These are phyloP conservation scores for Rosa chinensis DNA, from an alignment of 306 rosid species.

Conservation along the genomic window DNA sequence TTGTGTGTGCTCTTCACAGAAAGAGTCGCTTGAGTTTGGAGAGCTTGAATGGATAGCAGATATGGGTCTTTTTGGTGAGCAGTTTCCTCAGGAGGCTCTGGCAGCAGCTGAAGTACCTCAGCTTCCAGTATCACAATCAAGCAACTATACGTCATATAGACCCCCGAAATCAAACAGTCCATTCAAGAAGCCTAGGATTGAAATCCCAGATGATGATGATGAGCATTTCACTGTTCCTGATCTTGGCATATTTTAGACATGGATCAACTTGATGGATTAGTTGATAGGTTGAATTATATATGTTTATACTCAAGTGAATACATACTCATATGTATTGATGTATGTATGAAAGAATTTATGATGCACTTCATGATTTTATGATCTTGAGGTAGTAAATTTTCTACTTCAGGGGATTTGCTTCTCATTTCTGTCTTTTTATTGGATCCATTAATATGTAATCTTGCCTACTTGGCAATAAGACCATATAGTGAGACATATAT, in stretches of 20 bases:
- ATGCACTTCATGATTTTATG: slow-evolving; percentile 23
- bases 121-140: slow-evolving; percentile 55
- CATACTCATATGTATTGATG: slow-evolving; percentile 15
- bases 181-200: slow-evolving; percentile 78
- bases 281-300: slow-evolving; percentile 17
- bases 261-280: slow-evolving; percentile 6
- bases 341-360: slow-evolving; percentile 27
- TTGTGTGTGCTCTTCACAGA: slow-evolving; percentile 40
- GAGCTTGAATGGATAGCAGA: slow-evolving; percentile 92
- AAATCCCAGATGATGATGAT: slow-evolving; percentile 59
- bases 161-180: slow-evolving; percentile 49
- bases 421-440: slow-evolving; percentile 1
- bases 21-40: slow-evolving; percentile 75
- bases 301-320: slow-evolving; percentile 29
- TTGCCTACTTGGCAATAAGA: neutral
- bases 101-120: slow-evolving; percentile 97
- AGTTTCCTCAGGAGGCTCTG: slow-evolving; percentile 55
- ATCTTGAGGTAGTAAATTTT: slow-evolving; percentile 24
- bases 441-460: neutral
- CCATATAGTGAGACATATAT: neutral
- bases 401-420: slow-evolving; percentile 12
- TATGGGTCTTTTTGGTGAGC: slow-evolving; percentile 67
- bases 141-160: slow-evolving; percentile 43
- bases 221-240: slow-evolving; percentile 88
- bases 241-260: slow-evolving; percentile 51